Percentiles rank a stretch among this genome's conserved stretches.
Conservation (phyloP, 352 stramenopile genomes). For the Globisporangium camurandrum region DNA sequence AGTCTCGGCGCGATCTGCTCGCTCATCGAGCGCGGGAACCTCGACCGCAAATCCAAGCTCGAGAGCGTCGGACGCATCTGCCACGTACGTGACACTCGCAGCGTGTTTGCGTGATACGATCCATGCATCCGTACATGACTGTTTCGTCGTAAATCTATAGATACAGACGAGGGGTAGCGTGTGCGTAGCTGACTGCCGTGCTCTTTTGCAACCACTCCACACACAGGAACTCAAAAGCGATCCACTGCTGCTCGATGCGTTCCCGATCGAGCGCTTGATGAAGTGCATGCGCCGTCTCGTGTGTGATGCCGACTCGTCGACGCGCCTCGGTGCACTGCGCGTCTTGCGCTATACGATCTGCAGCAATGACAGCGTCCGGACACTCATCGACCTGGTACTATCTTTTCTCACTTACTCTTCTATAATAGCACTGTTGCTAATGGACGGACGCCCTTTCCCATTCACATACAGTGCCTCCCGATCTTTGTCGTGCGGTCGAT, state of each 20-base stretch:
- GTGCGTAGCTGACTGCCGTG: no score
- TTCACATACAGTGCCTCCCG: constrained; percentile 40
- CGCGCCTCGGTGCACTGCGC: constrained; percentile 63
- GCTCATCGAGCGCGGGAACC: constrained; percentile 72
- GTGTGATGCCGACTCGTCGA: constrained; percentile 73
- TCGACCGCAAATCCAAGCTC: constrained; percentile 85
- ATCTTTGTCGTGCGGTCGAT: constrained; percentile 81
- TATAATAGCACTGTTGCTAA: no score
- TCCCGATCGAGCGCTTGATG: constrained; percentile 75
- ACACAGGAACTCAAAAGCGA: constrained; percentile 79
- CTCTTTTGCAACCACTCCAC: neutral
- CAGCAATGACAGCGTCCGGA: constrained; percentile 60
- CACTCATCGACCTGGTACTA: constrained; percentile 54
- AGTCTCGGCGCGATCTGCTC: constrained; percentile 74
- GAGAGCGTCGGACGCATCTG: constrained; percentile 78
- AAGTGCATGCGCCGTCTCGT: constrained; percentile 70
- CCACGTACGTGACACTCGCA: constrained; percentile 69
- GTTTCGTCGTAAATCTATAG: neutral
- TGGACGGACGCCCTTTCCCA: no score
- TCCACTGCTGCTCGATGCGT: constrained; percentile 72
- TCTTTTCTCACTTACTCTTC: neutral
- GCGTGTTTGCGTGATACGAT: no score
- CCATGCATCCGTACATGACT: neutral
- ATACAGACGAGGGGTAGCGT: no score
- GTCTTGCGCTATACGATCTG: constrained; percentile 80